Evolutionary conservation across 495 filamentous ascomycete species (phyloP).

Genomic region (Margaritispora aquatica): DNA sequence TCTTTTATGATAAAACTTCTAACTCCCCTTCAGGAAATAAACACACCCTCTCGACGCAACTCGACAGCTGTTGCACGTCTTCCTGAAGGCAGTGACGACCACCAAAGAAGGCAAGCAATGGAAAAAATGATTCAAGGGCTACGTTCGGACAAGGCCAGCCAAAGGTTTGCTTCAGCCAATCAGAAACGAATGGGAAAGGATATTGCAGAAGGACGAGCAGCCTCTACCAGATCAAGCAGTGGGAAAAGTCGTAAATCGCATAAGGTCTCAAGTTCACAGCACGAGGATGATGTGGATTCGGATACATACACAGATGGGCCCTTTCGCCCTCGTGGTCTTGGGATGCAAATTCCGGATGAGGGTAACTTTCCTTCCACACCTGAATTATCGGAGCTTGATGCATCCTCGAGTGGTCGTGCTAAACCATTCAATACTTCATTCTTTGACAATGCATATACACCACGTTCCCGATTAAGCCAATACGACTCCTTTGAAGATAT

Average conservation of each 20-base stretch:
- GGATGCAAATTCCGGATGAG: slow-evolving; percentile 18
- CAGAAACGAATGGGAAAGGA: slow-evolving; percentile 7
- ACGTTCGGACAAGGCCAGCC: slow-evolving; percentile 2
- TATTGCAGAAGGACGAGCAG: neutral
- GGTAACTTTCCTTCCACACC: slow-evolving; percentile 40
- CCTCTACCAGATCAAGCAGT: neutral
- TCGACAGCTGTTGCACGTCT: no score
- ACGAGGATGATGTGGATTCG: neutral
- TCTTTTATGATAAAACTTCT: neutral
- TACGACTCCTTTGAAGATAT: slow-evolving; percentile 39
- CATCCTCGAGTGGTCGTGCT: slow-evolving; percentile 2
- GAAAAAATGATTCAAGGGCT: neutral
- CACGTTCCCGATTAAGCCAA: slow-evolving; percentile 37
- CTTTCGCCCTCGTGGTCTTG: slow-evolving; percentile 11
- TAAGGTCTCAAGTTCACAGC: neutral
- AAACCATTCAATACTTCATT: slow-evolving; percentile 8
- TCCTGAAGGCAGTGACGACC: neutral
- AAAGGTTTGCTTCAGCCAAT: slow-evolving; percentile 7
- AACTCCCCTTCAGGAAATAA: neutral
- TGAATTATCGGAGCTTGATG: slow-evolving; percentile 37
- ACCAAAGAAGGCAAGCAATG: neutral
- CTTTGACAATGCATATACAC: slow-evolving; percentile 15
- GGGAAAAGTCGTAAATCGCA: neutral
- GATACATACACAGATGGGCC: neutral
- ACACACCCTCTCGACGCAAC: neutral